These are phyloP conservation scores for Pichia scutulata DNA, from an alignment of 805 yeast species.

Conservation along the genomic window DNA sequence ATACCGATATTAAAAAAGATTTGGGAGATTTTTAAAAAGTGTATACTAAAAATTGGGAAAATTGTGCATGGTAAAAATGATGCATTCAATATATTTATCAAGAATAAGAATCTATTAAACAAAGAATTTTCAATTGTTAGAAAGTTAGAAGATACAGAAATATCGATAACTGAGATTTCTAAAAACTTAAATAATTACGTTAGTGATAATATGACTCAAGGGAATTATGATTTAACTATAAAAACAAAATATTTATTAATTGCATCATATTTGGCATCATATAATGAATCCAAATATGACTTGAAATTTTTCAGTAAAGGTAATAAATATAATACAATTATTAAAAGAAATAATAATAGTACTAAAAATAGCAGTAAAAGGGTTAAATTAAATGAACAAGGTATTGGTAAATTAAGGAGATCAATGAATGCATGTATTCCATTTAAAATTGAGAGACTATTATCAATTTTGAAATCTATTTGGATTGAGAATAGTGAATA, in stretches of 20 bases:
- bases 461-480: conserved; percentile 73
- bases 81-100: conserved; percentile 22
- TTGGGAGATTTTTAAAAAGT: conserved; percentile 27
- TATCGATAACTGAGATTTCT: conserved; percentile 3
- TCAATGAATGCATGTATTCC: conserved; percentile 62
- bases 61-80: conserved; percentile 20
- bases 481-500: conserved; percentile 35
- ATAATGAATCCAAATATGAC: conserved; percentile 62
- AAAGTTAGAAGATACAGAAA: conserved; percentile 14
- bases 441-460: conserved; percentile 69
- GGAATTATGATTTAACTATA: conserved; percentile 41
- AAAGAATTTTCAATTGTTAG: conserved; percentile 21
- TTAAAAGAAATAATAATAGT: conserved; percentile 22
- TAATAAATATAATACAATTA: conserved; percentile 37
- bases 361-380: conserved; percentile 23
- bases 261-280: conserved; percentile 80
- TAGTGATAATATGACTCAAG: conserved; percentile 10
- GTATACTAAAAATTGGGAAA: conserved; percentile 16
- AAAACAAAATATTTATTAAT: conserved; percentile 66
- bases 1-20: conserved; percentile 22
- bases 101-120: conserved; percentile 19
- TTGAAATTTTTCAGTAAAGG: conserved; percentile 60
- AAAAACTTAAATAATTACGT: neutral
- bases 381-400: conserved; percentile 22
- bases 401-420: conserved; percentile 44